phyloP scores from a whole-genome alignment of 495 filamentous ascomycete genomes.

The Venustampulla echinocandica region DNA sequence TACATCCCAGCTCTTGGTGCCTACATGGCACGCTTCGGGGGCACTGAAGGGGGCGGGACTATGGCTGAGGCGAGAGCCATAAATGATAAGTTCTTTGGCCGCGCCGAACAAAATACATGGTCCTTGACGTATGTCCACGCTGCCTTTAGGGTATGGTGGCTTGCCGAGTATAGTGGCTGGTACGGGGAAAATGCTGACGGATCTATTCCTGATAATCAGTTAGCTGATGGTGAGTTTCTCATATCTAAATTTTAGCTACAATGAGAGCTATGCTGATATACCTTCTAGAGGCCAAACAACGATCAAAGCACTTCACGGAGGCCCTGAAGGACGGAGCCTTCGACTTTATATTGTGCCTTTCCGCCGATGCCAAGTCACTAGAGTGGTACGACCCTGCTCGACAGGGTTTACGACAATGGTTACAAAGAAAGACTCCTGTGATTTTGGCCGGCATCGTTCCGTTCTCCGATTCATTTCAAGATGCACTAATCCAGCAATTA shows the following conservation, averaged over 20 bases:
- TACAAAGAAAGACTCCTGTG: slow-evolving; percentile 67
- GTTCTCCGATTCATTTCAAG: slow-evolving; percentile 56
- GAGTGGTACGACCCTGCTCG: slow-evolving; percentile 79
- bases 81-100: slow-evolving; percentile 54
- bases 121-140: slow-evolving; percentile 64
- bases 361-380: slow-evolving; percentile 58
- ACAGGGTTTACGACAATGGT: slow-evolving; percentile 60
- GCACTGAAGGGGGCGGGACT: slow-evolving; percentile 51
- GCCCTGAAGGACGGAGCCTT: slow-evolving; percentile 85
- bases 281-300: slow-evolving; percentile 50
- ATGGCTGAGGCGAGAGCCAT: slow-evolving; percentile 59
- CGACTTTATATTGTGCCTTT: slow-evolving; percentile 78
- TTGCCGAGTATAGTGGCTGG: slow-evolving; percentile 85
- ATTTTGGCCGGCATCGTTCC: slow-evolving; percentile 51
- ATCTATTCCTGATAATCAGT: slow-evolving; percentile 40
- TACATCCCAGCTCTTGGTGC: slow-evolving; percentile 67
- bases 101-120: slow-evolving; percentile 58
- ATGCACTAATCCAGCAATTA: slow-evolving; percentile 64
- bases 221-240: slow-evolving; percentile 33
- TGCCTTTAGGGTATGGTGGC: slow-evolving; percentile 69
- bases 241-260: slow-evolving; percentile 13
- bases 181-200: slow-evolving; percentile 60
- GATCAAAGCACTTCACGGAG: slow-evolving; percentile 60
- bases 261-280: slow-evolving; percentile 16
- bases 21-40: slow-evolving; percentile 67